Evolutionary conservation across 2,329 filamentous ascomycete species (phyloP), one percentile per base, ranked within the genome.

Genomic region (Scedosporium boydii): DNA sequence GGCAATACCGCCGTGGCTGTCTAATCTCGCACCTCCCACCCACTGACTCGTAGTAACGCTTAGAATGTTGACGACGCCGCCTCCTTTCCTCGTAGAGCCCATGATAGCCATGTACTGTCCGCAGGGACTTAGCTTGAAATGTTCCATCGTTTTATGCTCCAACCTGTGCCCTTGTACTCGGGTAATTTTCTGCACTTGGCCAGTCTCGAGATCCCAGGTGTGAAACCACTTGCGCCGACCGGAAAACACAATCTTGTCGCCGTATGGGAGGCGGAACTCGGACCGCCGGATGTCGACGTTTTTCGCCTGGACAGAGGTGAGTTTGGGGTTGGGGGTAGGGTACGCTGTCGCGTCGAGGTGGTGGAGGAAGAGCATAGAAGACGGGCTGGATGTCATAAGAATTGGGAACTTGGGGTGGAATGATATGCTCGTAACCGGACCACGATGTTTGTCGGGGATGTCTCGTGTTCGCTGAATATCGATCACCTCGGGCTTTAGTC

Each of bases 321-420:
- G 82, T 46, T 93, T 86, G 6, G 93, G 95, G 73, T 98, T 96
- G 18, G 92, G 90, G 41, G 85, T 88, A 42, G 88, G 87, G 69
- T 85, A 84, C 26, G 87, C 88, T 60, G 84, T 85, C 53, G 88
- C 89, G 46, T 89, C 88, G 68, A 98, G 85, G 72, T 97, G 93
- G 75, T 99, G 93, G 56, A 99, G 82, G 73, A 89, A 92, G 62
- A 98, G 82, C 4, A 93, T 89, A 21, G 91, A 91, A 60, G 91
- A 90, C 62, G 88, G 88, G 64, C 93, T 95, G 12, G 92, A 91
- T 26, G 95, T 96, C 63, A 98, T 85, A 29, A 99, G 85, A 16
- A 99, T 87, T 4, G 95, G 91, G 71, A 92, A 89, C 67, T 87
- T 81, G 34, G 93, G 92, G 75, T 99, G 95, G 81, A 98, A 97